Percentiles rank a stretch among this genome's conserved stretches.
Evolutionary conservation across 805 yeast species (phyloP).

Genomic region (Yarrowia sp.): DNA sequence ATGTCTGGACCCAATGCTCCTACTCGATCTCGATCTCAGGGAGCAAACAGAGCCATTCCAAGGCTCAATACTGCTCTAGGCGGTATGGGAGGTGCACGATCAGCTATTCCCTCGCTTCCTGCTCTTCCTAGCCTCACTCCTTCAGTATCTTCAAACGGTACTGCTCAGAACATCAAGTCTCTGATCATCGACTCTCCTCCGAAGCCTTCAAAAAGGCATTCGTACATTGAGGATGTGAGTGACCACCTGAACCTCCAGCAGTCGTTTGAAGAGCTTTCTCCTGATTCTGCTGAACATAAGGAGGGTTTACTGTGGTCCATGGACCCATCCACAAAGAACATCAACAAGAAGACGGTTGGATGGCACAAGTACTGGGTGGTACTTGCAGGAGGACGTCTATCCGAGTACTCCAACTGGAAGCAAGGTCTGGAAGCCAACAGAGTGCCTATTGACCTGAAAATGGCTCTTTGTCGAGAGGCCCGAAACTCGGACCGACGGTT

Average conservation of each 20-base stretch:
- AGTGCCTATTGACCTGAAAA: constrained; percentile 66
- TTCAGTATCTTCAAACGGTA: not conserved
- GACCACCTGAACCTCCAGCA: not conserved
- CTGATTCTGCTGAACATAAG: constrained; percentile 34
- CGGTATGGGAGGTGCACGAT: not conserved
- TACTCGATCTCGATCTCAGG: constrained; percentile 19
- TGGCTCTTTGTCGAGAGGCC: constrained; percentile 57
- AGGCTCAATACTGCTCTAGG: constrained; percentile 4
- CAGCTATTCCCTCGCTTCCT: constrained; percentile 1
- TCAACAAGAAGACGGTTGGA: constrained; percentile 39
- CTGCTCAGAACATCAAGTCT: constrained; percentile 17
- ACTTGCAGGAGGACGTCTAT: constrained; percentile 61
- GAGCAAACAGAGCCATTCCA: constrained; percentile 11
- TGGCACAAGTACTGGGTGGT: constrained; percentile 94
- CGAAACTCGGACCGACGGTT: constrained; percentile 44
- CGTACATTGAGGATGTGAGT: constrained; percentile 5
- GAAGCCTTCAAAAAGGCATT: not conserved
- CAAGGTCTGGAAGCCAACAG: constrained; percentile 59
- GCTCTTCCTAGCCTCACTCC: not conserved
- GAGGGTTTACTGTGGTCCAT: constrained; percentile 48
- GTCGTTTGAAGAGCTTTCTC: constrained; percentile 11
- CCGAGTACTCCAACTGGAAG: constrained; percentile 80
- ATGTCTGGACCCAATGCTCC: not conserved
- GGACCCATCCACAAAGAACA: constrained; percentile 39
- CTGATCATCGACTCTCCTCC: constrained; percentile 24